Conservation (phyloP, 148 eudicot genomes). For the Tetragonia tetragonoides region DNA sequence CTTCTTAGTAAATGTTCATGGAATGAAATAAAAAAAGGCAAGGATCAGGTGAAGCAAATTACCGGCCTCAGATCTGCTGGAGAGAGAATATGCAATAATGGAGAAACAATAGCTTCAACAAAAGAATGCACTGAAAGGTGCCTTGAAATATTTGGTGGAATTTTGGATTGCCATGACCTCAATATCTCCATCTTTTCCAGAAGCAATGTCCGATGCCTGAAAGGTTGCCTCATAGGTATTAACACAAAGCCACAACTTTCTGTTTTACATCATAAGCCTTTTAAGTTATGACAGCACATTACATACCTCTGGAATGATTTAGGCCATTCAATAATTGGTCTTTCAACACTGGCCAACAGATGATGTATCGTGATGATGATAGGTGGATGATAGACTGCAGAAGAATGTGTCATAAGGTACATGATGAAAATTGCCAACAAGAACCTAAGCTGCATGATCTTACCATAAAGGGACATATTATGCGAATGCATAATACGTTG, state of each 20-base stretch:
- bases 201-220: slow-evolving; percentile 64
- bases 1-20: neutral
- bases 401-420: slow-evolving; percentile 18
- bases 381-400: slow-evolving; percentile 74
- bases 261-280: neutral
- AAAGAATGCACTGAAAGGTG: slow-evolving; percentile 74
- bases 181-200: slow-evolving; percentile 66
- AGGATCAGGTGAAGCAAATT: slow-evolving; percentile 30
- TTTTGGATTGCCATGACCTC: slow-evolving; percentile 64
- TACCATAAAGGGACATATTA: slow-evolving; percentile 82
- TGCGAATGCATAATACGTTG: slow-evolving; percentile 76
- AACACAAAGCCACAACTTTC: slow-evolving; percentile 10
- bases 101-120: slow-evolving; percentile 74
- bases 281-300: neutral
- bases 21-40: neutral
- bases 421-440: slow-evolving; percentile 9
- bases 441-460: slow-evolving; percentile 10
- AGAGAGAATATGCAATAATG: slow-evolving; percentile 75
- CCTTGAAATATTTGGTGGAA: slow-evolving; percentile 76
- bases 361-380: slow-evolving; percentile 57
- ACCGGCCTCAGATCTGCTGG: slow-evolving; percentile 92
- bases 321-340: slow-evolving; percentile 90
- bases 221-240: slow-evolving; percentile 13
- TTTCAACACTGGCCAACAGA: slow-evolving; percentile 73
- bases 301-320: slow-evolving; percentile 88